Percentiles rank a stretch among this genome's conserved stretches.
phyloP scores from a whole-genome alignment of 345 rosid genomes.

The Lepidium aucheri region DNA sequence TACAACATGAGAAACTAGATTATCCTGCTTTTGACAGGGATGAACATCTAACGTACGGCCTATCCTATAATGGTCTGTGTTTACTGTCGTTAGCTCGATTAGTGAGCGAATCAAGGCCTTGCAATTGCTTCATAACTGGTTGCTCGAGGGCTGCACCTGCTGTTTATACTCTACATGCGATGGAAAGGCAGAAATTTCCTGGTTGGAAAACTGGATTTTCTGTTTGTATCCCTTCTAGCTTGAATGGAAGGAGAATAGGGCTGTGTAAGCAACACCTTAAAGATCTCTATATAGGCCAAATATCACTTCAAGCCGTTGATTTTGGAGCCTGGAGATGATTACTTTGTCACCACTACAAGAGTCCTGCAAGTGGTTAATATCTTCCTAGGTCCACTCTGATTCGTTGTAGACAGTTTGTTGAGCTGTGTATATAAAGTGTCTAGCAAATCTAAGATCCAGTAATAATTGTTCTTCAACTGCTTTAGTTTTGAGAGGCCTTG shows the following conservation, averaged over 20 bases:
- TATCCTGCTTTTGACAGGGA: constrained; percentile 37
- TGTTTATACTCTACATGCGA: constrained; percentile 72
- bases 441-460: constrained; percentile 1
- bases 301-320: constrained; percentile 78
- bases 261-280: constrained; percentile 64
- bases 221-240: constrained; percentile 70
- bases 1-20: constrained; percentile 29
- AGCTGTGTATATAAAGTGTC: background rate
- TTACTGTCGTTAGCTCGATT: constrained; percentile 62
- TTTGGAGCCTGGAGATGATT: constrained; percentile 65
- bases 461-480: background rate
- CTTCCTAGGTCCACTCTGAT: background rate
- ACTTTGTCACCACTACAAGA: background rate
- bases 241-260: constrained; percentile 72
- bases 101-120: constrained; percentile 61
- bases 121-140: constrained; percentile 69
- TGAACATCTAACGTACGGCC: constrained; percentile 61
- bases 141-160: constrained; percentile 60
- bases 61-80: constrained; percentile 55
- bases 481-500: background rate
- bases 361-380: constrained; percentile 8
- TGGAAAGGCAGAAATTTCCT: constrained; percentile 92
- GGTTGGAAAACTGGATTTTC: constrained; percentile 93
- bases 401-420: background rate
- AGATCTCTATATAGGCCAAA: constrained; percentile 59